phyloP scores from a whole-genome alignment of 1,284 basidiomycete species.

The Sanguinoderma infundibulare region DNA sequence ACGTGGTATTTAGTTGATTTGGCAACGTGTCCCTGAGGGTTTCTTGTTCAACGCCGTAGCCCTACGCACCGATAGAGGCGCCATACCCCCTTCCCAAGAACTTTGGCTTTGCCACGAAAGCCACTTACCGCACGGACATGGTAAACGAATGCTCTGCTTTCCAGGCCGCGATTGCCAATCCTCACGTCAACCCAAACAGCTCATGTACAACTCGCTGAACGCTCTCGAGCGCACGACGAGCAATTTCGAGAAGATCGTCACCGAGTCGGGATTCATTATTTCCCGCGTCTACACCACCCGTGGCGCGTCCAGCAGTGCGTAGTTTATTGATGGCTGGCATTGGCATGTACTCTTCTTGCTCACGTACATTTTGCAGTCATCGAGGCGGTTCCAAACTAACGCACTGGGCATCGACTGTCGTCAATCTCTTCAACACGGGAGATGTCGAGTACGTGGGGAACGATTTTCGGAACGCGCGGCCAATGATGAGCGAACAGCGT shows the following conservation, averaged over 20 bases:
- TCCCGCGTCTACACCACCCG: background rate
- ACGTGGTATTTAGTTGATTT: background rate
- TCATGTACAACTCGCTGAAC: slow-evolving; percentile 1
- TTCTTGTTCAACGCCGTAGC: too few species aligned
- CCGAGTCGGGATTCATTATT: slow-evolving; percentile 1
- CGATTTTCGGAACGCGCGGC: too few species aligned
- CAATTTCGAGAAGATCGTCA: slow-evolving; percentile 2
- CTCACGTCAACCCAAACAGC: background rate
- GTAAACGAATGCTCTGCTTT: background rate
- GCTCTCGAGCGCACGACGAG: background rate
- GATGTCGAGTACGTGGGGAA: too few species aligned
- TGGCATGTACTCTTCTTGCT: background rate
- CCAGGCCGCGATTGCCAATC: background rate
- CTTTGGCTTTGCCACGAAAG: background rate
- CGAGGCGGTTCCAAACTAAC: background rate
- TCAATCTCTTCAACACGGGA: background rate
- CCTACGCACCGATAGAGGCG: background rate
- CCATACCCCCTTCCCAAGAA: slow-evolving; percentile 5
- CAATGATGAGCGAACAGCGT: too few species aligned
- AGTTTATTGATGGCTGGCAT: background rate
- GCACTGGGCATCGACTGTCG: background rate
- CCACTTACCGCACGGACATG: background rate
- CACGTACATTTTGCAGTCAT: background rate
- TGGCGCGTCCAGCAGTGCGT: background rate
- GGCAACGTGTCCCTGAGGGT: too few species aligned